Conservation (phyloP, 176 grass and related monocot species). For the Lolium perenne region DNA sequence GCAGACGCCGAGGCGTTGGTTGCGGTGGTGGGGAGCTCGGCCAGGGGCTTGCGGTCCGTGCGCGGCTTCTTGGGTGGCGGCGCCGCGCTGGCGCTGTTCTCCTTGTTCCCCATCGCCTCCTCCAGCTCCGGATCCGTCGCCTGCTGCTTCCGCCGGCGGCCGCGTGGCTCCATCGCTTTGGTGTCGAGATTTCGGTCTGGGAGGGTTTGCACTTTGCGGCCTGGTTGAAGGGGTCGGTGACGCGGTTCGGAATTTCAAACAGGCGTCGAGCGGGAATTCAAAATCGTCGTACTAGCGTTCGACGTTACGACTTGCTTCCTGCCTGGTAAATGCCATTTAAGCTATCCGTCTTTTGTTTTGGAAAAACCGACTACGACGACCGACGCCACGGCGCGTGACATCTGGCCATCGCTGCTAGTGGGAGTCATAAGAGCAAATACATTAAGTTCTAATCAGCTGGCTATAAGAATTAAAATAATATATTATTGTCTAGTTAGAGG, state of each 20-base stretch:
- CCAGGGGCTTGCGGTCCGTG: constrained; percentile 38
- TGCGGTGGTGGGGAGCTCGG: constrained; percentile 30
- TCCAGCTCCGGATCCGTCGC: not conserved
- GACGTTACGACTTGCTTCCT: not conserved
- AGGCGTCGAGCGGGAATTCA: constrained; percentile 2
- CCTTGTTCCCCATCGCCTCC: constrained; percentile 25
- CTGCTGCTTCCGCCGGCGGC: not conserved
- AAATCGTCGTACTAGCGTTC: not conserved
- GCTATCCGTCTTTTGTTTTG: not conserved
- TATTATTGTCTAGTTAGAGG: too few species aligned
- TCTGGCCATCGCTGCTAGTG: too few species aligned
- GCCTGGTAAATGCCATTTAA: not conserved
- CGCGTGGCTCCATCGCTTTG: not conserved
- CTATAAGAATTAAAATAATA: too few species aligned
- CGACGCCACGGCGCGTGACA: too few species aligned
- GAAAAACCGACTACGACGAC: not conserved
- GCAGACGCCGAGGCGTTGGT: not conserved
- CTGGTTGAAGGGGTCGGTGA: not conserved
- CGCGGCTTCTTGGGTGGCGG: not conserved
- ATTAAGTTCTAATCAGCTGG: too few species aligned
- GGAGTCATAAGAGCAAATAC: too few species aligned
- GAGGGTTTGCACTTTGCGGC: not conserved
- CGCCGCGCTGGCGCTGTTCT: constrained; percentile 27
- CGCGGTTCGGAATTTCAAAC: constrained; percentile 9
- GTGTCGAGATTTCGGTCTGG: not conserved